phyloP scores from a whole-genome alignment of 73 alveolate species.

The Symbiodinium pilosum region DNA sequence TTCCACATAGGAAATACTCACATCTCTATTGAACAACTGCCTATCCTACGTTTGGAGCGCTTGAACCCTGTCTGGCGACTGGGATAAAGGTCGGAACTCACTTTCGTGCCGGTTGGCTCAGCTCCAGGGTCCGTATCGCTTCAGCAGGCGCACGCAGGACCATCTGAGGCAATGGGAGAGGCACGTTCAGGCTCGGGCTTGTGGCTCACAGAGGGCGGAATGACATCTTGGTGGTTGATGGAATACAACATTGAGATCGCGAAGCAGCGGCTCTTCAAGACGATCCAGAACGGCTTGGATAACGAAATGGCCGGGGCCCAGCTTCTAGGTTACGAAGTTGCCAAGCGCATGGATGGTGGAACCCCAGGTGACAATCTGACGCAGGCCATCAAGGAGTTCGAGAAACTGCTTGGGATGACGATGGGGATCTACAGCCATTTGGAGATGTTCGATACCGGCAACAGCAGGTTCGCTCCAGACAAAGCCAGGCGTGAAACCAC shows the following conservation, averaged over 20 bases:
- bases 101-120: too few species aligned
- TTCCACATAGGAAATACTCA: too few species aligned
- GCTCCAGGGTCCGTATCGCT: too few species aligned
- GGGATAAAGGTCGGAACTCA: too few species aligned
- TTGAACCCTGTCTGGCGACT: too few species aligned
- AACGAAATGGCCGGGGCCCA: neutral
- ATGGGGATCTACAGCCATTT: neutral
- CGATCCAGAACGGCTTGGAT: neutral
- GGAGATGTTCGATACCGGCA: neutral
- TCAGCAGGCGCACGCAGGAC: too few species aligned
- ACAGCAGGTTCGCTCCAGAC: neutral
- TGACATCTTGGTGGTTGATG: neutral
- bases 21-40: too few species aligned
- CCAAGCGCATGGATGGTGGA: neutral
- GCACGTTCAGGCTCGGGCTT: neutral
- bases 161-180: neutral
- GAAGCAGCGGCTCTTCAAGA: neutral
- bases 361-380: neutral
- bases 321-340: neutral
- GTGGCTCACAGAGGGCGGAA: neutral
- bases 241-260: conserved; percentile 10
- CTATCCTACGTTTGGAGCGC: too few species aligned
- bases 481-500: neutral
- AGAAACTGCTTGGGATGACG: neutral
- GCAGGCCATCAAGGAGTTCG: neutral